Base-by-base conservation (phyloP, 1,139 yeast species). In the Yamadazyma triangularis region DNA sequence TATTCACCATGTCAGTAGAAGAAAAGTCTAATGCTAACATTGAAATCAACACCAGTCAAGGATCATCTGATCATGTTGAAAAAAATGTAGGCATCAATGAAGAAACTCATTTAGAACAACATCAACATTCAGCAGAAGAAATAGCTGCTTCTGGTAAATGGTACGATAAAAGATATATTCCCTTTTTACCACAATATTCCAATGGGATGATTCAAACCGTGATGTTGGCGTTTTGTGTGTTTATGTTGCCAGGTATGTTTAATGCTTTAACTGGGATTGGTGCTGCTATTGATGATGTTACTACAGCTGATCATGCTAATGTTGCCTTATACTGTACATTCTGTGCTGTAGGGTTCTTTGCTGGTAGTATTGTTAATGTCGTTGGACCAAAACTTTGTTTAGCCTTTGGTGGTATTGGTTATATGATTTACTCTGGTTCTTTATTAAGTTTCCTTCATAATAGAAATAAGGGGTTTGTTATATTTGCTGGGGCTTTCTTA, bases 251-350 rank as follows among this genome's bases (percentile, higher is more conserved):
- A 0, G 81, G 81, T 36, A 72, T 74, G 74, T 75, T 56, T 52
- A 73, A 73, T 41, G 79, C 81, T 29, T 58, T 75, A 33, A 47
- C 70, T 23, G 79, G 79, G 45, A 59, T 76, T 32, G 81, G 80
- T 36, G 70, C 39, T 18, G 20, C 20, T 18, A 18, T 76, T 19
- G 59, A 64, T 40, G 57, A 61, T 36, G 56, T 56, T 28, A 44
- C 49, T 11, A 64, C 70, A 22, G 64, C 78, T 23, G 74, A 72
- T 45, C 69, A 75, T 42, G 70, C 80, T 16, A 63, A 60, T 39
- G 74, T 72, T 28, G 81, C 83, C 4, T 58, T 77, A 33, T 70
- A 78, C 50, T 61, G 74, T 21, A 70, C 78, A 2, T 77, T 77
- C 47, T 77, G 79, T 11, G 64, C 73, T 14, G 50, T 74, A 35